Evolutionary conservation across 2,329 filamentous ascomycete species (phyloP).

Genomic region (Apiospora arundinis): DNA sequence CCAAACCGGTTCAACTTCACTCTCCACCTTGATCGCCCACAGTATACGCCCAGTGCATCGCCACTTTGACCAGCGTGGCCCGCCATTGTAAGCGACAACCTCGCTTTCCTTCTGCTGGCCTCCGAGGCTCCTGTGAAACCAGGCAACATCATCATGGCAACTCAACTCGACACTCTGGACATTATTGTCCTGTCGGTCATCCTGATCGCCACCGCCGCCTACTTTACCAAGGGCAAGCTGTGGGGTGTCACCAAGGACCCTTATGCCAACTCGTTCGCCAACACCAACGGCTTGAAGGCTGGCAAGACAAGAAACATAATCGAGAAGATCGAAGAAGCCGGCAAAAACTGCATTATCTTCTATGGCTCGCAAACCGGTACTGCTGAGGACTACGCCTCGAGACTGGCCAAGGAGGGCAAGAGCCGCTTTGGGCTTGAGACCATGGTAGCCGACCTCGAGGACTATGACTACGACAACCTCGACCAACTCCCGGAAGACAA

Average conservation of each 20-base stretch:
- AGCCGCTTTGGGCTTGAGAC: constrained; percentile 96
- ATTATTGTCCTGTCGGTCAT: constrained; percentile 87
- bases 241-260: constrained; percentile 91
- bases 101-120: not conserved
- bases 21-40: constrained; percentile 6
- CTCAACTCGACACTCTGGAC: constrained; percentile 92
- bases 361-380: constrained; percentile 99
- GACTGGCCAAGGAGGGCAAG: constrained; percentile 95
- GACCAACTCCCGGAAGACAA: constrained; percentile 88
- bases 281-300: constrained; percentile 72
- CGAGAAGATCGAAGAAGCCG: constrained; percentile 93
- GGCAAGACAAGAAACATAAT: constrained; percentile 90
- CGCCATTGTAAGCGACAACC: not conserved
- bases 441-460: constrained; percentile 97
- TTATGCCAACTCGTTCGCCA: constrained; percentile 77
- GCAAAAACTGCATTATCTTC: constrained; percentile 98
- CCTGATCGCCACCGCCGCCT: constrained; percentile 86
- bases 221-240: constrained; percentile 96
- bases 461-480: constrained; percentile 95
- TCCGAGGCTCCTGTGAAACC: not conserved
- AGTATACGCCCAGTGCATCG: constrained; percentile 17
- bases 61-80: constrained; percentile 12
- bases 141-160: constrained; percentile 67
- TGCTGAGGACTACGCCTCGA: constrained; percentile 96
- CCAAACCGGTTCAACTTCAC: constrained; percentile 1